Evolutionary conservation across 129 eudicot species (phyloP).

Genomic region (Chrysanthemum seticuspe): DNA sequence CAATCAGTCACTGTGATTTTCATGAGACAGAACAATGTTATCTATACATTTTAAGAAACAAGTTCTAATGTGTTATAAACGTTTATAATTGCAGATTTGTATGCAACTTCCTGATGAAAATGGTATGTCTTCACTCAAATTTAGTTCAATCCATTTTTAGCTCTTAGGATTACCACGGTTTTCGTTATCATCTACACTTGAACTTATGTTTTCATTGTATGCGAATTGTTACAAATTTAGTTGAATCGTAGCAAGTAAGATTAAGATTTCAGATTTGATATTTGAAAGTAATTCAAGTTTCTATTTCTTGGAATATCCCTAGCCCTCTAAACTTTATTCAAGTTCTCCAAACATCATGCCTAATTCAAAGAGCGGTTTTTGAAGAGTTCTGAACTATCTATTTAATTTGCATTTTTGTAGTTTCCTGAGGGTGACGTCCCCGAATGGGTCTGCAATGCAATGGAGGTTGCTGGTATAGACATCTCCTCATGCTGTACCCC

Average conservation of each 20-base stretch:
- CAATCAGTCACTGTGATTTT: not conserved
- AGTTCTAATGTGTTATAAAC: not conserved
- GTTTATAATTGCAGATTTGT: constrained; percentile 67
- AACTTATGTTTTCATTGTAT: no score
- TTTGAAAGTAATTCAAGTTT: no score
- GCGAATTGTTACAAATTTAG: no score
- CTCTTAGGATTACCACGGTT: not conserved
- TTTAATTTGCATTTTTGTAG: constrained; percentile 38
- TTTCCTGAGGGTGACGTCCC: constrained; percentile 90
- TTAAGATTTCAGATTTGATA: no score
- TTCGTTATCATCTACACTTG: no score
- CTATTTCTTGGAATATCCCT: no score
- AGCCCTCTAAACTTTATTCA: no score
- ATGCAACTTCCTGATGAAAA: constrained; percentile 71
- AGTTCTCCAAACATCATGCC: not conserved
- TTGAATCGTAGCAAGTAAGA: no score
- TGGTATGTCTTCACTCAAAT: constrained; percentile 46
- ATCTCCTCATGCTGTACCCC: constrained; percentile 70
- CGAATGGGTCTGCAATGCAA: constrained; percentile 95
- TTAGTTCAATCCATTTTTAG: not conserved
- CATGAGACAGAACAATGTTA: not conserved
- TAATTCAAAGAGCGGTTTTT: not conserved
- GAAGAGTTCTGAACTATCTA: not conserved
- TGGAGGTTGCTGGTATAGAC: constrained; percentile 97
- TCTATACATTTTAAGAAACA: not conserved